Base-by-base conservation (phyloP, 2,329 filamentous ascomycete genomes). In the Penicillium occitanis region DNA sequence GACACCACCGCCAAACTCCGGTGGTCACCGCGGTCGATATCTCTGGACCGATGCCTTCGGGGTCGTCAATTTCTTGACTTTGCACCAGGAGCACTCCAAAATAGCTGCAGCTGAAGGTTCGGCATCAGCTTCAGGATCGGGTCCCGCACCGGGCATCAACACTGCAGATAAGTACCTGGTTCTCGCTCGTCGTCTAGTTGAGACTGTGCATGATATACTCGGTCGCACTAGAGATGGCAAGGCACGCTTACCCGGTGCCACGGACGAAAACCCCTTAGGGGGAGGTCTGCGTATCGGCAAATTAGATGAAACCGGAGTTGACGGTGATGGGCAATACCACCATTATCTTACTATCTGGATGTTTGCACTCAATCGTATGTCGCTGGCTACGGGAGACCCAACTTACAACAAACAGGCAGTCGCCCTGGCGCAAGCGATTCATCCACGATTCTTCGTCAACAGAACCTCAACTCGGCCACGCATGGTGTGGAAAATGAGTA, bases 331-430 rank as follows among this genome's bases (percentile, higher is more conserved):
- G 2, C 86, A 88, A 72, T 88, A 88, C 67, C 85, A 87, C 69
- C 86, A 88, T 70, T 88, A 88, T 68, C 76, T 88, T 22, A 87
- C 85, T 0, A 71, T 87, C 5, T 88, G 86, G 86, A 87, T 88
- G 85, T 87, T 87, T 71, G 85, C 86, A 1, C 77, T 88, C 4
- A 87, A 86, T 70, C 78, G 86, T 1, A 76, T 87, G 48, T 78
- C 83, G 0, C 67, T 82, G 42, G 85, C 83, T 2, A 80, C 81
- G 0, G 76, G 76, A 0, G 80, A 86, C 25, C 69, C 72, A 10
- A 70, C 67, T 7, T 87, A 82, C 68, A 87, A 87, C 68, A 74
- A 77, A 33, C 77, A 83, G 61, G 86, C 85, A 0, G 77, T 86
- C 2, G 76, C 82, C 65, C 75, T 88, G 11, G 85, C 84, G 5